These are phyloP conservation scores for Eimeria acervulina DNA, from an alignment of 169 alveolate species.

Conservation along the genomic window DNA sequence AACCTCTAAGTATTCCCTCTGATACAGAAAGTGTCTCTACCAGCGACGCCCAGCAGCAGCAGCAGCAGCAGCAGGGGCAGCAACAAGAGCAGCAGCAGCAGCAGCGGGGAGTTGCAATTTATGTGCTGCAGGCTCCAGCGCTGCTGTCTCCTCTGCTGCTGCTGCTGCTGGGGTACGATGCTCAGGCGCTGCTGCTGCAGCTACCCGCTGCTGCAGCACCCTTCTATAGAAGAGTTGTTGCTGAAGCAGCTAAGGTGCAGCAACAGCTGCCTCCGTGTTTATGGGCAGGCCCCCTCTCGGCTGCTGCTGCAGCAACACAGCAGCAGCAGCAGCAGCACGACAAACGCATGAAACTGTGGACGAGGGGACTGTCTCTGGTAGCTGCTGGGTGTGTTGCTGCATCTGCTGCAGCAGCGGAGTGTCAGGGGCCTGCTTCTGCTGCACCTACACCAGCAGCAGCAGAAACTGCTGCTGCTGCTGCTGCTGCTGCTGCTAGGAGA, in stretches of 20 bases:
- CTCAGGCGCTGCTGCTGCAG: conserved; percentile 32
- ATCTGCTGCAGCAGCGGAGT: conserved; percentile 37
- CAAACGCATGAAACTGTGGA: background rate
- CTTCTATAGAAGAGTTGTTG: background rate
- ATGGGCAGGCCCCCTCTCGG: conserved; percentile 70
- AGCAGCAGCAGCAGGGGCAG: conserved; percentile 55
- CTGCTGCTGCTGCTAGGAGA: conserved; percentile 27
- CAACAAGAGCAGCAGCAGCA: conserved; percentile 68
- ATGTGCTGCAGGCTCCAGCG: conserved; percentile 51
- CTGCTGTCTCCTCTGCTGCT: conserved; percentile 45
- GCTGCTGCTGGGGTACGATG: conserved; percentile 56
- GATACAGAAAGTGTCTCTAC: conserved; percentile 33
- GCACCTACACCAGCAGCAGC: background rate
- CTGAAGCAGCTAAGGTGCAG: conserved; percentile 24
- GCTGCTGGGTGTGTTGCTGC: conserved; percentile 52
- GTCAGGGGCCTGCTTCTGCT: background rate
- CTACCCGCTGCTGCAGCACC: conserved; percentile 20
- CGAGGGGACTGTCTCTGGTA: conserved; percentile 19
- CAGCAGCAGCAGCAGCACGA: conserved; percentile 23
- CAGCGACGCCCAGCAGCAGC: background rate
- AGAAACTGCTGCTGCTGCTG: conserved; percentile 13
- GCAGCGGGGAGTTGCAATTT: conserved; percentile 16
- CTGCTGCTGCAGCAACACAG: conserved; percentile 33
- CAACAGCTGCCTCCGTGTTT: conserved; percentile 32
- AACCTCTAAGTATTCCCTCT: background rate